phyloP scores from a whole-genome alignment of 345 rosid genomes.

The Brassica incana region DNA sequence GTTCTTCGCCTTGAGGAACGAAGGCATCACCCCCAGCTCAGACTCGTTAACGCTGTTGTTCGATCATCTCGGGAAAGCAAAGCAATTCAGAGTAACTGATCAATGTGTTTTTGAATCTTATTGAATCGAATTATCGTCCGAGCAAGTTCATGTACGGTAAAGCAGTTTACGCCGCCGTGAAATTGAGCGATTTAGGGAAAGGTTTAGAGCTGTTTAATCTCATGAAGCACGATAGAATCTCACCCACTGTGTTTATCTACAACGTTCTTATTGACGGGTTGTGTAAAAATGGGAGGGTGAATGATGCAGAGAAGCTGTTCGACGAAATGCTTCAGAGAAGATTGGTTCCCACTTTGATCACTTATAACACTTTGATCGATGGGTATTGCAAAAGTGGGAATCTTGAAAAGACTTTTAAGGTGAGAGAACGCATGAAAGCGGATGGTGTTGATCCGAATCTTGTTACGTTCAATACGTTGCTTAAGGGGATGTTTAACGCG shows the following conservation, averaged over 20 bases:
- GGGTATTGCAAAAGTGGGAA: constrained; percentile 71
- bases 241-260: constrained; percentile 56
- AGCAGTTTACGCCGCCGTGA: constrained; percentile 73
- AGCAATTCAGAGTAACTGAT: constrained; percentile 47
- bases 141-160: constrained; percentile 61
- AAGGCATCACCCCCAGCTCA: constrained; percentile 52
- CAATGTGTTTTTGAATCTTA: constrained; percentile 51
- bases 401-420: constrained; percentile 44
- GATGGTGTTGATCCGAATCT: constrained; percentile 56
- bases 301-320: constrained; percentile 67
- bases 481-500: constrained; percentile 59
- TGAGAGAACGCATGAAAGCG: constrained; percentile 58
- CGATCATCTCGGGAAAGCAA: constrained; percentile 45
- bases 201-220: constrained; percentile 52
- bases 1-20: constrained; percentile 45
- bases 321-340: constrained; percentile 57
- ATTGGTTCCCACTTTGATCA: constrained; percentile 47
- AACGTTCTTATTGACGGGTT: constrained; percentile 63
- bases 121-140: constrained; percentile 52
- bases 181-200: constrained; percentile 53
- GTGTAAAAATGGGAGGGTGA: constrained; percentile 55
- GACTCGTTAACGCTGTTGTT: constrained; percentile 45
- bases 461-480: constrained; percentile 68
- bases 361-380: constrained; percentile 70
- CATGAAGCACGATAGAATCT: constrained; percentile 55